Conservation (phyloP, 306 rosid species). For the Carpinus viminea region DNA sequence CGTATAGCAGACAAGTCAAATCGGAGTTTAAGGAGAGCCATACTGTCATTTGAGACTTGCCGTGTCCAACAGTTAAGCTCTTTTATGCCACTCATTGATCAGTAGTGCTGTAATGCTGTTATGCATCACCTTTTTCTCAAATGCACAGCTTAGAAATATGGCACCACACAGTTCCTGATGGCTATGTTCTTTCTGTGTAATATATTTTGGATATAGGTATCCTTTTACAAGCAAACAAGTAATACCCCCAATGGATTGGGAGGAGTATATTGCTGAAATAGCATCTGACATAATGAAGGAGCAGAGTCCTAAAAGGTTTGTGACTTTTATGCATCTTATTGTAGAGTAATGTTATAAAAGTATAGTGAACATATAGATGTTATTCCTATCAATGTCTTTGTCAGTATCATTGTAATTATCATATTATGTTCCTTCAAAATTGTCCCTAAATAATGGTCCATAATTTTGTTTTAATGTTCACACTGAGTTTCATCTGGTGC, state of each 20-base stretch:
- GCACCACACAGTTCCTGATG: constrained; percentile 25
- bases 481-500: neutral
- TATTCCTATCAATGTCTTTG: neutral
- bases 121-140: neutral
- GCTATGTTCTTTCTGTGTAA: constrained; percentile 23
- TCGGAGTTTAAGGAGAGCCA: constrained; percentile 81
- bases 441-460: neutral
- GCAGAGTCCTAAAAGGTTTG: constrained; percentile 94
- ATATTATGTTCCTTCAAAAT: neutral
- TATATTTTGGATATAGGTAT: constrained; percentile 55
- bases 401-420: neutral
- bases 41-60: constrained; percentile 85
- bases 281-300: constrained; percentile 95
- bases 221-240: constrained; percentile 74
- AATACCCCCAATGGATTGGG: constrained; percentile 95
- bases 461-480: neutral
- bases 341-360: constrained; percentile 8
- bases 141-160: neutral
- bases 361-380: constrained; percentile 3
- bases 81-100: constrained; percentile 15
- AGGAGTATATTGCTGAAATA: constrained; percentile 84
- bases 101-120: neutral
- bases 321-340: constrained; percentile 7
- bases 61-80: constrained; percentile 82
- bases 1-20: constrained; percentile 83